Conservation (phyloP, 2,329 filamentous ascomycete species). For the Teratosphaeria nubilosa region DNA sequence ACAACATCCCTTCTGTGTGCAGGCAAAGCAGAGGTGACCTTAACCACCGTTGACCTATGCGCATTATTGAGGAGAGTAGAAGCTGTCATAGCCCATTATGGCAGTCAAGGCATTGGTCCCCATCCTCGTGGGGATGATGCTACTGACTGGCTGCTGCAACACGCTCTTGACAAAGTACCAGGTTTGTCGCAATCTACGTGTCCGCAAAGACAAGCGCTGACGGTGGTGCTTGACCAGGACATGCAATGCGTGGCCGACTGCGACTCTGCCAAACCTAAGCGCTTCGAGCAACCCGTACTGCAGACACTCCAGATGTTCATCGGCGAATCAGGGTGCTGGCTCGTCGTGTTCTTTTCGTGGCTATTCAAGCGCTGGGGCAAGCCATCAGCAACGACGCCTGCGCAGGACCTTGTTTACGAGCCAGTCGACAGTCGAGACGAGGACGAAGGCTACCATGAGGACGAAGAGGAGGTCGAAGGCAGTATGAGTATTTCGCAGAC, state of each 20-base stretch:
- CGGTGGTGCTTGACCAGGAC: slow-evolving; percentile 48
- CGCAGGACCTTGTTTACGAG: slow-evolving; percentile 18
- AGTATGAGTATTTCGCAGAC: slow-evolving; percentile 28
- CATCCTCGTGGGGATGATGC: slow-evolving; percentile 89
- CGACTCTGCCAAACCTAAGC: slow-evolving; percentile 55
- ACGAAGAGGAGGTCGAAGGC: slow-evolving; percentile 33
- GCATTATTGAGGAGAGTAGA: background rate
- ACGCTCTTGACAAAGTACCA: slow-evolving; percentile 96
- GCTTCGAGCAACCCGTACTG: slow-evolving; percentile 90
- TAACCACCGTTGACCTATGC: background rate
- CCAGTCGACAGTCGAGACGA: slow-evolving; percentile 18
- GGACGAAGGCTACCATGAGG: slow-evolving; percentile 27
- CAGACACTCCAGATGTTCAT: slow-evolving; percentile 98
- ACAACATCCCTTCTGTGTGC: background rate
- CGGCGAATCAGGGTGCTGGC: slow-evolving; percentile 91
- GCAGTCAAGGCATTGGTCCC: slow-evolving; percentile 47
- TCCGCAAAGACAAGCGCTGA: background rate
- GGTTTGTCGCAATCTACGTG: slow-evolving; percentile 38
- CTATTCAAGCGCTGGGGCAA: slow-evolving; percentile 44
- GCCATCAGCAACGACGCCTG: slow-evolving; percentile 10
- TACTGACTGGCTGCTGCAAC: slow-evolving; percentile 91
- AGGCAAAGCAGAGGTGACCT: background rate
- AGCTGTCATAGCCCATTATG: background rate
- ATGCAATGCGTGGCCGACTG: slow-evolving; percentile 96
- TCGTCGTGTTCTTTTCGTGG: slow-evolving; percentile 65